Conservation (phyloP, 1,139 yeast genomes). For the Zygoascus meyerae region DNA sequence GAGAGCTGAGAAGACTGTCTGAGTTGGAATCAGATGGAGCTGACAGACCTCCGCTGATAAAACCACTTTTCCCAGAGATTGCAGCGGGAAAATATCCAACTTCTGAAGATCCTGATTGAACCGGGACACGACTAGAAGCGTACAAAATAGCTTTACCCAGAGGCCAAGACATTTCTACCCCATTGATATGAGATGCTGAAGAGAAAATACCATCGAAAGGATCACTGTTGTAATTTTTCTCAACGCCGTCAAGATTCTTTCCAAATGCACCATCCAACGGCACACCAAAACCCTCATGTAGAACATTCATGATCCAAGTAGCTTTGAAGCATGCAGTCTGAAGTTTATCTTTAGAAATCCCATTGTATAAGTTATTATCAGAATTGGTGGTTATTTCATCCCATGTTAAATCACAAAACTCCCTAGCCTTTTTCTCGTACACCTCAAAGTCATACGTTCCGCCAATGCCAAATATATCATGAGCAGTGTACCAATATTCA, state of each 20-base stretch:
- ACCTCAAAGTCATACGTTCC: slow-evolving; percentile 38
- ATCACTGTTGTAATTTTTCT: slow-evolving; percentile 29
- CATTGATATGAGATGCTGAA: slow-evolving; percentile 56
- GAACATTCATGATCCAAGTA: slow-evolving; percentile 65
- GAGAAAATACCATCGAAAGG: slow-evolving; percentile 39
- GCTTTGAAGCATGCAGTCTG: slow-evolving; percentile 61
- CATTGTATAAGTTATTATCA: slow-evolving; percentile 25
- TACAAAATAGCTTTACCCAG: slow-evolving; percentile 72
- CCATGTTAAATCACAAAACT: slow-evolving; percentile 45
- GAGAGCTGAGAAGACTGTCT: background rate
- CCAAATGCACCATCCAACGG: slow-evolving; percentile 41
- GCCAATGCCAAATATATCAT: slow-evolving; percentile 39
- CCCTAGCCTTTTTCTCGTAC: slow-evolving; percentile 43
- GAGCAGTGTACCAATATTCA: slow-evolving; percentile 75
- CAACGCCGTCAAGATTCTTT: background rate
- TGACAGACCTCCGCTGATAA: slow-evolving; percentile 2
- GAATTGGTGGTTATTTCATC: slow-evolving; percentile 36
- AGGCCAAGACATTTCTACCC: slow-evolving; percentile 73
- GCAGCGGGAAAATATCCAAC: slow-evolving; percentile 24
- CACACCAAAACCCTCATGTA: slow-evolving; percentile 72
- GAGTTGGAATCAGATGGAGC: background rate
- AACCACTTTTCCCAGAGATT: background rate
- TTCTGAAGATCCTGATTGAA: slow-evolving; percentile 10
- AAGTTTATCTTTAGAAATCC: slow-evolving; percentile 41
- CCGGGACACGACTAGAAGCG: slow-evolving; percentile 34